A percentile compares a stretch with the other conserved stretches of the same genome.
These are phyloP conservation scores for Metschnikowia reukaufii DNA, from an alignment of 805 yeast genomes.

Conservation along the genomic window DNA sequence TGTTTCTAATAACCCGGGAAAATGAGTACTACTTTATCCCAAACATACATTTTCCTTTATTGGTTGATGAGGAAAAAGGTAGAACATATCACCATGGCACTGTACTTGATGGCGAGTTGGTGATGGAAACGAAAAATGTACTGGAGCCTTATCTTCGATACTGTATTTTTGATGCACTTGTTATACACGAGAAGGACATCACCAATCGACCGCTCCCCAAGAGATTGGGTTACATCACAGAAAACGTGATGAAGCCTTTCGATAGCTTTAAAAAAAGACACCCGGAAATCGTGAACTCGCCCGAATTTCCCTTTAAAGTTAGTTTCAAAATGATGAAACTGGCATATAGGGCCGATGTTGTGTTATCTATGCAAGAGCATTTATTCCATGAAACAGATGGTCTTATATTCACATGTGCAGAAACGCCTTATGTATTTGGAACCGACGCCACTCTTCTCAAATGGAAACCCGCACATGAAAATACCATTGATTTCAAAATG, in stretches of 20 bases:
- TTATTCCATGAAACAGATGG: slow-evolving; percentile 93
- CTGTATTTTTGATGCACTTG: slow-evolving; percentile 88
- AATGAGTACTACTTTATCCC: slow-evolving; percentile 83
- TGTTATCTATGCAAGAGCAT: slow-evolving; percentile 66
- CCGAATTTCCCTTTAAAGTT: slow-evolving; percentile 77
- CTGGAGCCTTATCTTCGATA: slow-evolving; percentile 57
- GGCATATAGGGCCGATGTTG: slow-evolving; percentile 73
- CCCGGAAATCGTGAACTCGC: slow-evolving; percentile 68
- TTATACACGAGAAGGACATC: slow-evolving; percentile 72
- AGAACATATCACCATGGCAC: slow-evolving; percentile 79
- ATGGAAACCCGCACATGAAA: slow-evolving; percentile 98
- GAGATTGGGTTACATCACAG: slow-evolving; percentile 83
- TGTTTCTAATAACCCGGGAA: slow-evolving; percentile 84
- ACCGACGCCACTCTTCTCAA: slow-evolving; percentile 84
- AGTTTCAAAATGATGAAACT: slow-evolving; percentile 86
- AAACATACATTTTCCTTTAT: slow-evolving; percentile 77
- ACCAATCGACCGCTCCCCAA: slow-evolving; percentile 72
- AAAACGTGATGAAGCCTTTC: slow-evolving; percentile 80
- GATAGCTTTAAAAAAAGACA: slow-evolving; percentile 62
- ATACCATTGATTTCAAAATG: slow-evolving; percentile 85
- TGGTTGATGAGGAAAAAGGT: slow-evolving; percentile 44
- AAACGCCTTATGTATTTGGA: slow-evolving; percentile 82
- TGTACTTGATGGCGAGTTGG: slow-evolving; percentile 91
- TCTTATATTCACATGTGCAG: slow-evolving; percentile 86
- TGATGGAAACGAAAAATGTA: slow-evolving; percentile 65